Evolutionary conservation across 2,329 filamentous ascomycete species (phyloP).

Genomic region (Coccinonectria pachysandricola): DNA sequence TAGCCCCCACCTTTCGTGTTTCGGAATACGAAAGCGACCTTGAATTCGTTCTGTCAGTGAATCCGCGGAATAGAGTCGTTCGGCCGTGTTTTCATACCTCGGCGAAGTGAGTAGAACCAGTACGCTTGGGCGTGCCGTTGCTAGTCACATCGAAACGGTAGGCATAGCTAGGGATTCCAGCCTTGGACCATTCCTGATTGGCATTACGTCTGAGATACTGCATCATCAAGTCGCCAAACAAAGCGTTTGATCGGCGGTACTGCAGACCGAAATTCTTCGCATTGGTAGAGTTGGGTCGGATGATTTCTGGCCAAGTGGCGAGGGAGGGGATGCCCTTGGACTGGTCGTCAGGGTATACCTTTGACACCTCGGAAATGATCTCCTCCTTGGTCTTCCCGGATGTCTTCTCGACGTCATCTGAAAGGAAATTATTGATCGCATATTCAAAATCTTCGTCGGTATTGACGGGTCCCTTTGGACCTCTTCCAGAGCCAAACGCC

Average conservation of each 20-base stretch:
- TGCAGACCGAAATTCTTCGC: constrained; percentile 18
- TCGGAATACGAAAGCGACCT: constrained; percentile 33
- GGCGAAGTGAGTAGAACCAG: constrained; percentile 28
- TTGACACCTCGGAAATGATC: constrained; percentile 14
- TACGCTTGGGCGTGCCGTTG: constrained; percentile 12
- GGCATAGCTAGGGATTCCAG: constrained; percentile 18
- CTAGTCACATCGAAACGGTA: constrained; percentile 24
- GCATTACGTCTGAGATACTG: constrained; percentile 16
- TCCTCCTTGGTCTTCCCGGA: constrained; percentile 14
- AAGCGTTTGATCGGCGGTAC: constrained; percentile 19
- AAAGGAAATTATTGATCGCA: constrained; percentile 5
- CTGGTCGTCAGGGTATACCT: constrained; percentile 23
- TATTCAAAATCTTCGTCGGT: constrained; percentile 20
- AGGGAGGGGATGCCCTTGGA: constrained; percentile 24
- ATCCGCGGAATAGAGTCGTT: background rate
- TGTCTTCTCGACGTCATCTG: constrained; percentile 4
- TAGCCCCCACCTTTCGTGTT: constrained; percentile 24
- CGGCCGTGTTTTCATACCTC: constrained; percentile 9
- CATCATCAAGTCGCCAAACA: constrained; percentile 18
- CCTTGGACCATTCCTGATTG: constrained; percentile 18
- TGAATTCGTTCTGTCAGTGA: background rate
- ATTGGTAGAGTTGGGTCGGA: constrained; percentile 16
- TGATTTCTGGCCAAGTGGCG: constrained; percentile 21
- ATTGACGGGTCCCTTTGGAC: constrained; percentile 12
- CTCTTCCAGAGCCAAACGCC: constrained; percentile 13